A percentile compares a stretch with the other conserved stretches of the same genome.
Evolutionary conservation across 1,284 basidiomycete genomes (phyloP).

Genomic region (Melampsora americana): DNA sequence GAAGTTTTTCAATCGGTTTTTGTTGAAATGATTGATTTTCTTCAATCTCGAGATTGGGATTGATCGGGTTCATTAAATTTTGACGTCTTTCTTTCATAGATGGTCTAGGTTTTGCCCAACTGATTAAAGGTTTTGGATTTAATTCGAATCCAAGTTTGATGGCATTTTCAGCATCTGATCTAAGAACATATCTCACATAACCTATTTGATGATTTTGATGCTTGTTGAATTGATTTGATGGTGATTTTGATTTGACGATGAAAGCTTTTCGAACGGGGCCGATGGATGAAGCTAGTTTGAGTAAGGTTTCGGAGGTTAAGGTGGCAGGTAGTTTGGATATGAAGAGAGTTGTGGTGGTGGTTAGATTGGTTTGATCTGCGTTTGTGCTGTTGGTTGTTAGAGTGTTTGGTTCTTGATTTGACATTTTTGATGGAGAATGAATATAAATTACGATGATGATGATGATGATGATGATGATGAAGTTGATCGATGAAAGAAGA

Average conservation of each 20-base stretch:
- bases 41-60: neutral
- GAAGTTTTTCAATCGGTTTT: neutral
- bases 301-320: conserved; percentile 82
- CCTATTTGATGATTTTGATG: conserved; percentile 56
- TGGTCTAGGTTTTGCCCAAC: neutral
- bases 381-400: neutral
- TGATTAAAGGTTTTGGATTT: neutral
- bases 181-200: conserved; percentile 87
- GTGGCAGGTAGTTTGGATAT: conserved; percentile 69
- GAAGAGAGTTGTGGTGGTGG: conserved; percentile 53
- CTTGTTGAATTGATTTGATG: conserved; percentile 65
- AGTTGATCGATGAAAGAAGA: neutral
- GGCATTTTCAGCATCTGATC: conserved; percentile 79
- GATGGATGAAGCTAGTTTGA: conserved; percentile 89
- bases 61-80: neutral
- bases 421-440: neutral
- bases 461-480: no score
- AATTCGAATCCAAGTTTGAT: conserved; percentile 52
- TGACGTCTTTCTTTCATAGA: neutral
- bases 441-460: neutral
- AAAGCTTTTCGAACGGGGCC: conserved; percentile 92
- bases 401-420: no score
- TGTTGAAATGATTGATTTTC: neutral
- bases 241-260: conserved; percentile 82
- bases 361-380: conserved; percentile 19